These are phyloP conservation scores for Fusarium annulatum DNA, from an alignment of 2,329 filamentous ascomycete genomes.

Conservation along the genomic window DNA sequence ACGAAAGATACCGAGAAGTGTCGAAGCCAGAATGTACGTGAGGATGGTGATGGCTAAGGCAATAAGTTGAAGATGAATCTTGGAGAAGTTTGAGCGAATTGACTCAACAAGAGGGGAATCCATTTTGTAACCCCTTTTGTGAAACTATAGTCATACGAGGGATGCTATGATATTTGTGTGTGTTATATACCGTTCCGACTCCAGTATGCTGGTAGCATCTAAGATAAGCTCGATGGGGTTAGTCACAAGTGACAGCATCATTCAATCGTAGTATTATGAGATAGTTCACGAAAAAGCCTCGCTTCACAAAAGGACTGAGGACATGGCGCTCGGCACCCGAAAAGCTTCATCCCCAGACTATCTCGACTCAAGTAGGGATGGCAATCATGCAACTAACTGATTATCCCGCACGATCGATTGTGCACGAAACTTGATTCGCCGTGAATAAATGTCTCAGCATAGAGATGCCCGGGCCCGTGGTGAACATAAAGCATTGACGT, in stretches of 20 bases:
- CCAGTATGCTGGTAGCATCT: accelerated
- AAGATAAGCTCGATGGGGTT: neutral
- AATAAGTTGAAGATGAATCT: neutral
- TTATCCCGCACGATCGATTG: neutral
- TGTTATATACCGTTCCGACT: neutral
- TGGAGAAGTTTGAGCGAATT: neutral
- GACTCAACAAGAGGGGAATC: neutral
- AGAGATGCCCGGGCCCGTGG: neutral
- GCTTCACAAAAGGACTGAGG: neutral
- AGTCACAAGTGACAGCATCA: neutral
- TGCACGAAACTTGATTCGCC: neutral
- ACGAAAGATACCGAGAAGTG: neutral
- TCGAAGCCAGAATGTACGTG: neutral
- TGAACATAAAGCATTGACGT: neutral
- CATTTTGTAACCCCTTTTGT: neutral
- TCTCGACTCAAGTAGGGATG: neutral
- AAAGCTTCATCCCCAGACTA: too few relatives aligned
- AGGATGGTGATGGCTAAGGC: neutral
- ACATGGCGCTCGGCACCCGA: neutral
- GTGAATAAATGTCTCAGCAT: neutral
- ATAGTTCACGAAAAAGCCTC: neutral
- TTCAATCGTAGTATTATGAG: neutral
- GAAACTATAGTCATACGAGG: accelerated
- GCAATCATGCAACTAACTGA: neutral
- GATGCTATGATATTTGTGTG: neutral